These are phyloP conservation scores for Phytophthora fragariaefolia DNA, from an alignment of 352 stramenopile genomes.

Conservation along the genomic window DNA sequence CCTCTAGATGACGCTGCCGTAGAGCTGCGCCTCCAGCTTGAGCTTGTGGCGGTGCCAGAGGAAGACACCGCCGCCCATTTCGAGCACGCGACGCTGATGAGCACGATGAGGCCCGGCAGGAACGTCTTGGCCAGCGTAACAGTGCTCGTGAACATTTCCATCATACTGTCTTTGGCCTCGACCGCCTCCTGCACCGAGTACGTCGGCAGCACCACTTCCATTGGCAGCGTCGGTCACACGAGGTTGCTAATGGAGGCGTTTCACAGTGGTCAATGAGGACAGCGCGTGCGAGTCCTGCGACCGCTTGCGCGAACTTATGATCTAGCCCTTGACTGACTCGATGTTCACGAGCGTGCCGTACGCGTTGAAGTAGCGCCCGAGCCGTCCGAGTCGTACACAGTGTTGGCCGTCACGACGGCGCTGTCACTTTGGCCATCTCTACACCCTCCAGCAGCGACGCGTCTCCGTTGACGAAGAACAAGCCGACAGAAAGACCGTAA, in stretches of 20 bases:
- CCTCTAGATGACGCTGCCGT: slow-evolving; percentile 40
- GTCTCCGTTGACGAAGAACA: slow-evolving; percentile 71
- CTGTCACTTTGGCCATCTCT: slow-evolving; percentile 66
- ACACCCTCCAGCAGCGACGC: no score
- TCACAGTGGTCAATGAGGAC: slow-evolving; percentile 41
- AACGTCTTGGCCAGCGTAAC: slow-evolving; percentile 55
- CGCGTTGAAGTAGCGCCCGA: slow-evolving; percentile 44
- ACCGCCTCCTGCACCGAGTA: slow-evolving; percentile 68
- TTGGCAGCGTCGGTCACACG: slow-evolving; percentile 54
- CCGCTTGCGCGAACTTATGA: slow-evolving; percentile 69
- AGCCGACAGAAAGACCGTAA: slow-evolving; percentile 66
- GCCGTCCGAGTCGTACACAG: slow-evolving; percentile 55
- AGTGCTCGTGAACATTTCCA: slow-evolving; percentile 62
- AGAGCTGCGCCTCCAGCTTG: slow-evolving; percentile 24
- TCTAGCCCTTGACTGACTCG: slow-evolving; percentile 68
- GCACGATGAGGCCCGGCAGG: slow-evolving; percentile 65
- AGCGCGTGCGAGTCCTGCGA: slow-evolving; percentile 64
- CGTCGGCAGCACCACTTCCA: slow-evolving; percentile 62
- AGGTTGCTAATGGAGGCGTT: slow-evolving; percentile 70
- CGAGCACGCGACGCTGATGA: slow-evolving; percentile 47
- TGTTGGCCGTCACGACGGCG: slow-evolving; percentile 34
- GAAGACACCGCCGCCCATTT: slow-evolving; percentile 49
- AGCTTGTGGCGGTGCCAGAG: slow-evolving; percentile 47
- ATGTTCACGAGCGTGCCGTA: slow-evolving; percentile 74
- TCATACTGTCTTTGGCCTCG: slow-evolving; percentile 42